phyloP scores from a whole-genome alignment of 148 eudicot species.

The Fagopyrum esculentum region DNA sequence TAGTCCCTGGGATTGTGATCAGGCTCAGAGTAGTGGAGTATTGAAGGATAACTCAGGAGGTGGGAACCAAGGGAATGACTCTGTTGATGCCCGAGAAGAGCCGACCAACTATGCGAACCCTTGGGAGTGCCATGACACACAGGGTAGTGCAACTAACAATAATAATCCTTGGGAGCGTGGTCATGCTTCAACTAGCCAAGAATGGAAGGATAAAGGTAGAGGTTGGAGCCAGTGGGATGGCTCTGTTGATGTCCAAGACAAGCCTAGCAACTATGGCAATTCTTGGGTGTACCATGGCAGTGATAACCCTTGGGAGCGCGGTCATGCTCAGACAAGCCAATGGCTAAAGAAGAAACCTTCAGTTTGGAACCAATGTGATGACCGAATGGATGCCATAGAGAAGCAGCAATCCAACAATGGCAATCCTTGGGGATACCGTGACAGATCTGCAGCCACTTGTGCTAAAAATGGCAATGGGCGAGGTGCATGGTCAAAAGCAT shows the following conservation, averaged over 20 bases:
- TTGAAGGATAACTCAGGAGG: background rate
- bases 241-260: background rate
- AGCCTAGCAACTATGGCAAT: constrained; percentile 2
- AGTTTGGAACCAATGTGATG: constrained; percentile 30
- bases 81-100: background rate
- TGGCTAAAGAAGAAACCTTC: constrained; percentile 19
- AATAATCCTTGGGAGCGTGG: constrained; percentile 17
- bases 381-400: constrained; percentile 8
- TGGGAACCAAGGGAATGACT: constrained; percentile 9
- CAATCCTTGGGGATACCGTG: constrained; percentile 32
- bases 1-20: constrained; percentile 13
- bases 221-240: constrained; percentile 13
- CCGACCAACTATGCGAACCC: background rate
- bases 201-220: background rate
- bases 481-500: constrained; percentile 8
- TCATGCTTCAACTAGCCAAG: background rate
- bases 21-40: background rate
- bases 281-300: constrained; percentile 12
- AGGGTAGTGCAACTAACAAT: background rate
- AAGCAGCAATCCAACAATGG: constrained; percentile 6
- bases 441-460: background rate
- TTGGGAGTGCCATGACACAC: constrained; percentile 12
- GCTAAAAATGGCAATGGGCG: constrained; percentile 27
- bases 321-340: constrained; percentile 19
- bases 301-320: constrained; percentile 35